A percentile compares a stretch with the other conserved stretches of the same genome.
phyloP scores from a whole-genome alignment of 2,329 filamentous ascomycete species.

The Sporothrix humicola region DNA sequence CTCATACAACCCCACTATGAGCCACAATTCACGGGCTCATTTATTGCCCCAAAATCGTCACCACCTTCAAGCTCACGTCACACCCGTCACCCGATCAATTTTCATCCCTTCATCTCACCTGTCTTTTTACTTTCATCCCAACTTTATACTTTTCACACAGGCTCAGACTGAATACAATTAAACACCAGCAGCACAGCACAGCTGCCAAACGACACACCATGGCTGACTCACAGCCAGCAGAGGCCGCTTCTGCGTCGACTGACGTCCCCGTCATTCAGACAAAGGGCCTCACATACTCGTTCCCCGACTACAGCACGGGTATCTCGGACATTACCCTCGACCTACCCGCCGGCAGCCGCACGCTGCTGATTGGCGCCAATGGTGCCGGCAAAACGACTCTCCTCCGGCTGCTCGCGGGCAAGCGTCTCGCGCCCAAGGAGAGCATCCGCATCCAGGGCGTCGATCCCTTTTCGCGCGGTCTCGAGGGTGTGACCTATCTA shows the following conservation, averaged over 20 bases:
- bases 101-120: neutral
- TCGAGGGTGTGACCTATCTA: slow-evolving; percentile 95
- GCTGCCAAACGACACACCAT: neutral
- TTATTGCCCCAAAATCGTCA: slow-evolving; percentile 5
- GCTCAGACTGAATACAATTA: neutral
- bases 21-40: slow-evolving; percentile 3
- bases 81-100: neutral
- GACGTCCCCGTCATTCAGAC: slow-evolving; percentile 71
- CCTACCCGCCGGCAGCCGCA: slow-evolving; percentile 82
- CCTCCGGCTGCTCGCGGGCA: slow-evolving; percentile 90
- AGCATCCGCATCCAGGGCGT: slow-evolving; percentile 79
- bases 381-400: slow-evolving; percentile 97
- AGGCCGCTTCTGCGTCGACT: neutral
- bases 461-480: slow-evolving; percentile 87
- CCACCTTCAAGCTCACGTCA: neutral
- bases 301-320: slow-evolving; percentile 83
- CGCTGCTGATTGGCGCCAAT: slow-evolving; percentile 93
- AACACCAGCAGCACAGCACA: neutral
- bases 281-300: slow-evolving; percentile 80
- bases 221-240: slow-evolving; percentile 17
- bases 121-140: neutral
- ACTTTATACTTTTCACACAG: neutral
- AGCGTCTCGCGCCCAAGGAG: slow-evolving; percentile 81
- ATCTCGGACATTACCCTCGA: slow-evolving; percentile 74
- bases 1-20: slow-evolving; percentile 33